Evolutionary conservation across 2,329 filamentous ascomycete genomes (phyloP).

Genomic region (Hymenoscyphus albidus): DNA sequence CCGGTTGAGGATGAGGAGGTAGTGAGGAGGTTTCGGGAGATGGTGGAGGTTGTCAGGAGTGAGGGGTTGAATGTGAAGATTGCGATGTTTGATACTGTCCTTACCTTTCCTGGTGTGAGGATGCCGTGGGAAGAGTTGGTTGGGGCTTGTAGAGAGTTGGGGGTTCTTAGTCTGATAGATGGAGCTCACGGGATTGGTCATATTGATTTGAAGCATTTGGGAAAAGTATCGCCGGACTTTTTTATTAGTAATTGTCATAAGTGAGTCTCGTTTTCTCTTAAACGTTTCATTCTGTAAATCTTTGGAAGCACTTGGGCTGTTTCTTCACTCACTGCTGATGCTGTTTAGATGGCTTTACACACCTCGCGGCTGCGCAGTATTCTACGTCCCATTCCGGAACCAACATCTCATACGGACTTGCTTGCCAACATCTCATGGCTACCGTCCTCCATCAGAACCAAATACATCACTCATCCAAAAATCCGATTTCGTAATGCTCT

Average conservation of each 20-base stretch:
- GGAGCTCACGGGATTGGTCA: slow-evolving; percentile 78
- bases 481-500: slow-evolving; percentile 61
- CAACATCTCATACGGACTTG: slow-evolving; percentile 71
- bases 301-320: background rate
- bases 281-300: background rate
- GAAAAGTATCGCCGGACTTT: slow-evolving; percentile 70
- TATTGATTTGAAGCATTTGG: slow-evolving; percentile 66
- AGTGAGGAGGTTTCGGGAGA: slow-evolving; percentile 53
- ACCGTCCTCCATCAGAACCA: slow-evolving; percentile 39
- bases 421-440: slow-evolving; percentile 78
- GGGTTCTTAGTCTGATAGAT: slow-evolving; percentile 72
- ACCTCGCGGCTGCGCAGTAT: slow-evolving; percentile 76
- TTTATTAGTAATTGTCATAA: slow-evolving; percentile 87
- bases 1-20: slow-evolving; percentile 68
- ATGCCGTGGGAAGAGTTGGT: slow-evolving; percentile 72
- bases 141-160: slow-evolving; percentile 58
- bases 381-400: slow-evolving; percentile 76
- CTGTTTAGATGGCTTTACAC: slow-evolving; percentile 64
- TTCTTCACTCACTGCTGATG: background rate
- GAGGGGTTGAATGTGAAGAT: slow-evolving; percentile 62
- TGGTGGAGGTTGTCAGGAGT: slow-evolving; percentile 47
- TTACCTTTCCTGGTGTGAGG: slow-evolving; percentile 70
- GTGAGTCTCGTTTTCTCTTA: slow-evolving; percentile 49
- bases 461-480: slow-evolving; percentile 23
- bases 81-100: slow-evolving; percentile 77